phyloP scores from a whole-genome alignment of 2,329 filamentous ascomycete species.

The Fusarium piperis region DNA sequence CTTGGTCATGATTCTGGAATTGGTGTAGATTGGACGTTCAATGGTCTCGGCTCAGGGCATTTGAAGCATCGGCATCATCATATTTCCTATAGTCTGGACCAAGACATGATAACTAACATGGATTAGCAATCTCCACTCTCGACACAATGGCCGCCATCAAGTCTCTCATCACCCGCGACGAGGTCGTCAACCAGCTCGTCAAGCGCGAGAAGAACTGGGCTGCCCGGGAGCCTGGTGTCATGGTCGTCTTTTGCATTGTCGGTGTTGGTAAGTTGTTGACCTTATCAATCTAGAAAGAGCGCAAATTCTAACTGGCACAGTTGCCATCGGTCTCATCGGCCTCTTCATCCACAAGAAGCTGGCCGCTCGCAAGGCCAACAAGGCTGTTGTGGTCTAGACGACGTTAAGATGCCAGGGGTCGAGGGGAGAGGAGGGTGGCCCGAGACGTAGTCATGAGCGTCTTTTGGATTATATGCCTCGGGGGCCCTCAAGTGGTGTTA shows the following conservation, averaged over 20 bases:
- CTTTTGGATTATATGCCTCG: conserved; percentile 23
- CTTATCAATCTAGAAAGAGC: neutral
- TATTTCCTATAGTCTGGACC: neutral
- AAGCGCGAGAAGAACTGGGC: conserved; percentile 56
- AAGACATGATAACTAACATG: conserved; percentile 8
- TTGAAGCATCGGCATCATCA: neutral
- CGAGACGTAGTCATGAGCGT: conserved; percentile 33
- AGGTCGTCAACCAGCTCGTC: conserved; percentile 50
- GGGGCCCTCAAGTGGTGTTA: conserved; percentile 39
- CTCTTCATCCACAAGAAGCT: conserved; percentile 48
- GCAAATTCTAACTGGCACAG: conserved; percentile 39
- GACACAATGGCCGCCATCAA: conserved; percentile 56
- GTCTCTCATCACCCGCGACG: conserved; percentile 51
- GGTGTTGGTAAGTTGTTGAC: conserved; percentile 48
- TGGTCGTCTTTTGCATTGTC: conserved; percentile 57
- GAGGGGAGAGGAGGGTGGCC: conserved; percentile 37
- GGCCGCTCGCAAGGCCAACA: conserved; percentile 47
- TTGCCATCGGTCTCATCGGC: conserved; percentile 46
- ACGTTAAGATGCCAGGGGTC: conserved; percentile 18
- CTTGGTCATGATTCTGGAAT: conserved; percentile 12
- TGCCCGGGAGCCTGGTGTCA: conserved; percentile 50
- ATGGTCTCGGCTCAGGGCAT: conserved; percentile 12
- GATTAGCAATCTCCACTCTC: conserved; percentile 40
- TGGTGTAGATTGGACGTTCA: conserved; percentile 10
- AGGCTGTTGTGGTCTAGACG: conserved; percentile 42